Conservation (phyloP, 176 grass and related monocot genomes). For the Ampelocalamus luodianensis region DNA sequence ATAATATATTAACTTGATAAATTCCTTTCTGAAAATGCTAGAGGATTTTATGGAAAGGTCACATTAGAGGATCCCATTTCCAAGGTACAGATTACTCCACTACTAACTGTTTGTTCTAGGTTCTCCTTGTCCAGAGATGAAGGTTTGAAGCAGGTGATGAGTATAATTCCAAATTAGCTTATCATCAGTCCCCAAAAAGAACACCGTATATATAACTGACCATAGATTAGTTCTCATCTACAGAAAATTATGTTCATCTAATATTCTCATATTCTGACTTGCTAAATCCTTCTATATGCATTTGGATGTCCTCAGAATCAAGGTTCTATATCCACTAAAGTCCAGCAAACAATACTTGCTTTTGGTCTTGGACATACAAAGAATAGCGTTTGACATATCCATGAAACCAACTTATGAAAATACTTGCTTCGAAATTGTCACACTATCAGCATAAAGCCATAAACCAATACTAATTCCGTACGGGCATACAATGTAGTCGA, state of each 20-base stretch:
- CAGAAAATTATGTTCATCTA: not conserved
- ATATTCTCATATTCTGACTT: not conserved
- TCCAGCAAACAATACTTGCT: not conserved
- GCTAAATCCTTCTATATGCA: slow-evolving; percentile 18
- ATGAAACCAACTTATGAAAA: not conserved
- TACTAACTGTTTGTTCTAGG: not conserved
- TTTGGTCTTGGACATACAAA: not conserved
- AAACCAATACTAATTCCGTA: not conserved
- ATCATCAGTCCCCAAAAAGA: not conserved
- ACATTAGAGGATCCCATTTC: not conserved
- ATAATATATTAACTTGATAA: not conserved
- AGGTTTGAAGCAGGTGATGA: slow-evolving; percentile 9
- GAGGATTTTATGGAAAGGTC: not conserved
- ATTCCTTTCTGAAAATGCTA: slow-evolving; percentile 19
- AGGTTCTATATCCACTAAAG: not conserved
- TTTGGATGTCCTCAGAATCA: not conserved
- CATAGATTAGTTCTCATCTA: not conserved
- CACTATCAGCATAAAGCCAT: not conserved
- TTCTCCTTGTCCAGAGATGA: slow-evolving; percentile 3
- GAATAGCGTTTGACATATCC: not conserved
- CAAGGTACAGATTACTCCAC: slow-evolving; percentile 10
- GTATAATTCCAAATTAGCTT: slow-evolving; percentile 20
- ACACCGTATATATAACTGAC: not conserved
- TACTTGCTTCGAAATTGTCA: not conserved
- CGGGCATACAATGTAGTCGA: not conserved